These are phyloP conservation scores for Talaromyces proteolyticus DNA, from an alignment of 495 filamentous ascomycete genomes.

Conservation along the genomic window DNA sequence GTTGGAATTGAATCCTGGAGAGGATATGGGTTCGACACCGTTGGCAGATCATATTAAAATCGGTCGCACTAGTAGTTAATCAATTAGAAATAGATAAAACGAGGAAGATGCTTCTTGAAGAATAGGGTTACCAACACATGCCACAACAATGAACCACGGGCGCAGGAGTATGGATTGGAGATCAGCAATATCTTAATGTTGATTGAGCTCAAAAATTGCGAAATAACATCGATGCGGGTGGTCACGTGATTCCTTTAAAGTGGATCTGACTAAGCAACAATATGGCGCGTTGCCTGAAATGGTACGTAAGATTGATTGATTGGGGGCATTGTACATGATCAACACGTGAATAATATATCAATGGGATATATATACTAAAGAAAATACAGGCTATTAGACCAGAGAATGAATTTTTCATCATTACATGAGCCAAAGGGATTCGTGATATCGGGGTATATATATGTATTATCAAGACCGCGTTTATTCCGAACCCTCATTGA, in stretches of 20 bases:
- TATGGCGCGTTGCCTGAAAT: background rate
- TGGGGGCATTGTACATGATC: no score
- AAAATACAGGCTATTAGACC: no score
- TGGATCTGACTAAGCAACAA: slow-evolving; percentile 2
- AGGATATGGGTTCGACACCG: slow-evolving; percentile 39
- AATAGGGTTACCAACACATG: no score
- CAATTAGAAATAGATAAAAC: no score
- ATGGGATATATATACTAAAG: no score
- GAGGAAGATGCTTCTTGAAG: no score
- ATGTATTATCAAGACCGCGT: background rate
- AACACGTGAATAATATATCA: no score
- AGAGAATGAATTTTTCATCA: no score
- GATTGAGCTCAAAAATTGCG: slow-evolving; percentile 5
- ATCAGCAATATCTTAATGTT: background rate
- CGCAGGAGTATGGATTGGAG: no score
- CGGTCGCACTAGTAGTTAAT: no score
- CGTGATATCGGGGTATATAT: background rate
- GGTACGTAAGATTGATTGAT: background rate
- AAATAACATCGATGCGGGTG: slow-evolving; percentile 1
- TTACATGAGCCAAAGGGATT: no score
- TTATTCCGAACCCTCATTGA: background rate
- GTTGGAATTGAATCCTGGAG: slow-evolving; percentile 26
- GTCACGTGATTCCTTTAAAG: background rate
- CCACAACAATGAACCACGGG: no score
- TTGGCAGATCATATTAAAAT: slow-evolving; percentile 41